Evolutionary conservation across 2,329 filamentous ascomycete species (phyloP).

Genomic region (Aaosphaeria pasadenensis): DNA sequence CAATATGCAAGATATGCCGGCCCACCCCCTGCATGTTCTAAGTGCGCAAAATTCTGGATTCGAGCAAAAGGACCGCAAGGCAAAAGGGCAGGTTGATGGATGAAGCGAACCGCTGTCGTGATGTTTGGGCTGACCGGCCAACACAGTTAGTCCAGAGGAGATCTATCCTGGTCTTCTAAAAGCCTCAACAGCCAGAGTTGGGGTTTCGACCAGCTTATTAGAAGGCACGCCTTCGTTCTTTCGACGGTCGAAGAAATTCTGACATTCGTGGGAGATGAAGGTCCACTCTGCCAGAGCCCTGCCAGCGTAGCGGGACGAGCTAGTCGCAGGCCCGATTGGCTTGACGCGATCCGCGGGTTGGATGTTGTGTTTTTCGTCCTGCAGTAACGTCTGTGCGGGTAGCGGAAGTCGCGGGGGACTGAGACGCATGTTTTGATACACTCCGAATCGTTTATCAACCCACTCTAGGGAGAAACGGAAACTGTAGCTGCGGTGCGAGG

Average conservation of each 20-base stretch:
- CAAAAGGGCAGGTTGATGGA: not conserved
- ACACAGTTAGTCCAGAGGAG: too few species aligned
- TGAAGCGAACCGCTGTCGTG: too few species aligned
- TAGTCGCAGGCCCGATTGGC: conserved; percentile 36
- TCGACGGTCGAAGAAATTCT: conserved; percentile 75
- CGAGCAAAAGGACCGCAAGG: not conserved
- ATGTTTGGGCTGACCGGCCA: too few species aligned
- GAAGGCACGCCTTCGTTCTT: conserved; percentile 68
- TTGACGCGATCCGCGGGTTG: conserved; percentile 21
- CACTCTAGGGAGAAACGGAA: conserved; percentile 76
- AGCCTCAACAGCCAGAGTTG: conserved; percentile 61
- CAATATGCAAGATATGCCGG: too few species aligned
- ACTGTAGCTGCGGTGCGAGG: conserved; percentile 58
- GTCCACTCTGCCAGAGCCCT: conserved; percentile 77
- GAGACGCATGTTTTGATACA: conserved; percentile 61
- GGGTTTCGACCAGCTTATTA: conserved; percentile 68
- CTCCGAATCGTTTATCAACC: conserved; percentile 55
- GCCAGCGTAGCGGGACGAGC: conserved; percentile 60
- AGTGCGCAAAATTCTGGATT: not conserved
- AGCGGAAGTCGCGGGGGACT: conserved; percentile 66
- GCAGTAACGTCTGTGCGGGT: conserved; percentile 65
- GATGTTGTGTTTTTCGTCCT: conserved; percentile 34
- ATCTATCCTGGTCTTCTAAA: conserved; percentile 48
- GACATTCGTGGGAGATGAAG: conserved; percentile 72
- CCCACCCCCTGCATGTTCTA: too few species aligned